Base-by-base conservation (phyloP, 768 basidiomycete species). In the Leucocoprinus sp. region DNA sequence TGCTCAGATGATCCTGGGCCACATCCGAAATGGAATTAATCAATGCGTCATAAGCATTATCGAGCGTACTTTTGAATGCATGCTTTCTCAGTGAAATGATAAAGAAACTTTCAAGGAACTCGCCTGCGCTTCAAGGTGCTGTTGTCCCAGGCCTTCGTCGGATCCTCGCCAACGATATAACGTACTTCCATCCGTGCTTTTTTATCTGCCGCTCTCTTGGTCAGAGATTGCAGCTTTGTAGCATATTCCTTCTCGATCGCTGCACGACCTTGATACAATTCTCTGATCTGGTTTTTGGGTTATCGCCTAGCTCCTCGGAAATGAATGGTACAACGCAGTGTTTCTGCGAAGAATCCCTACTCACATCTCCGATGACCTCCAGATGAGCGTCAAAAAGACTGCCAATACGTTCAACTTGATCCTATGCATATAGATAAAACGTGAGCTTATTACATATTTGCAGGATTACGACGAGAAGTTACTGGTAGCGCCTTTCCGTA, bases 241-340 rank as follows among this genome's bases (percentile, higher is more conserved):
- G 86, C 84, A 57, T 88, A 91, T 58, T 92, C 88, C 42, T 82
- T 77, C 60, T 92, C 89, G 8, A 91, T 65, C 5, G 68, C 71
- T 8, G 67, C 78, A 36, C 81, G 74, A 41, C 82, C 82, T 34
- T 68, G 67, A 56, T 86, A 82, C 40, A 91, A 54, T 36, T 90
- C 86, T 47, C 83, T 77, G 43, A 85, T 74, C 88, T 90, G 53
- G 2, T 26, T 8, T 11, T 38, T 27, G 18, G 27, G 15, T 48
- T 18, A 44, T 39, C 9, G 5, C 22, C 14, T 15, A 28, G 27
- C 28, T 34, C 23, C 39, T 45, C 35, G 43, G 35, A 28, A 35
- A 45, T 31, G 31, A 31, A 31, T 27, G 5, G 11, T 27, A 27
- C 26, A 5, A 27, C 26, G 26, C 26, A 27, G 26, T 27, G 26